Evolutionary conservation across 2,329 filamentous ascomycete species (phyloP).

Genomic region (Albifimbria verrucaria): DNA sequence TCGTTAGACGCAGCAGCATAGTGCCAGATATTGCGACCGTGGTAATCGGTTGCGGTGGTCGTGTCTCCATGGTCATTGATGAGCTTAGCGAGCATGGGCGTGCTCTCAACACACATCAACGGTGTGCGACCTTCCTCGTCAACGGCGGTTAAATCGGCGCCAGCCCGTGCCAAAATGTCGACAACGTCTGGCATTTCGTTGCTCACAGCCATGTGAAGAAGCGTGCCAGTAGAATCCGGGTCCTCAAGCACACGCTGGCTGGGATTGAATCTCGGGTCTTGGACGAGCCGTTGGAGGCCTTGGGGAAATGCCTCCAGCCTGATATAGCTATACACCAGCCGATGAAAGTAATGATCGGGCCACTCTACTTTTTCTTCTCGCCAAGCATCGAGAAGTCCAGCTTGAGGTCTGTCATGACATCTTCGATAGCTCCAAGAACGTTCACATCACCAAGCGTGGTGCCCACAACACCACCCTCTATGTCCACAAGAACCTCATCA

Average conservation of each 20-base stretch:
- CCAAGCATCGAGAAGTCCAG: slow-evolving; percentile 11
- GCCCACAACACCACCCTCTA: not conserved
- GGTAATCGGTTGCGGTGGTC: slow-evolving; percentile 25
- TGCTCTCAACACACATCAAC: slow-evolving; percentile 28
- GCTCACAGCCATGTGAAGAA: slow-evolving; percentile 28
- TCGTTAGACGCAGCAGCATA: slow-evolving; percentile 31
- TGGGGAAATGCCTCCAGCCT: slow-evolving; percentile 16
- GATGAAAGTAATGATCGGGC: slow-evolving; percentile 14
- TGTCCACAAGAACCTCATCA: not conserved
- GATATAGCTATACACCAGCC: slow-evolving; percentile 20
- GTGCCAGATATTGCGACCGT: slow-evolving; percentile 35
- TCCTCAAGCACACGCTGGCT: slow-evolving; percentile 14
- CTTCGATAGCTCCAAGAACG: slow-evolving; percentile 10
- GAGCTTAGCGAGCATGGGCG: slow-evolving; percentile 20
- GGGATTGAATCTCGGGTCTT: slow-evolving; percentile 27
- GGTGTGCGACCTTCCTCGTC: slow-evolving; percentile 30
- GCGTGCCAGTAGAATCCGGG: slow-evolving; percentile 14
- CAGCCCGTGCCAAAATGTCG: slow-evolving; percentile 20
- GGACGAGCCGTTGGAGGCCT: slow-evolving; percentile 21
- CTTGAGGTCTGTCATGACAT: slow-evolving; percentile 12
- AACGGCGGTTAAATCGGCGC: slow-evolving; percentile 21
- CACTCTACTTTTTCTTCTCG: slow-evolving; percentile 3
- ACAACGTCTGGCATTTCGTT: slow-evolving; percentile 21
- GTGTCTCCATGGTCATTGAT: slow-evolving; percentile 19
- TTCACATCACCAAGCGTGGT: not conserved